These are phyloP conservation scores for Tremella yokohamensis DNA, from an alignment of 768 basidiomycete genomes.

Conservation along the genomic window DNA sequence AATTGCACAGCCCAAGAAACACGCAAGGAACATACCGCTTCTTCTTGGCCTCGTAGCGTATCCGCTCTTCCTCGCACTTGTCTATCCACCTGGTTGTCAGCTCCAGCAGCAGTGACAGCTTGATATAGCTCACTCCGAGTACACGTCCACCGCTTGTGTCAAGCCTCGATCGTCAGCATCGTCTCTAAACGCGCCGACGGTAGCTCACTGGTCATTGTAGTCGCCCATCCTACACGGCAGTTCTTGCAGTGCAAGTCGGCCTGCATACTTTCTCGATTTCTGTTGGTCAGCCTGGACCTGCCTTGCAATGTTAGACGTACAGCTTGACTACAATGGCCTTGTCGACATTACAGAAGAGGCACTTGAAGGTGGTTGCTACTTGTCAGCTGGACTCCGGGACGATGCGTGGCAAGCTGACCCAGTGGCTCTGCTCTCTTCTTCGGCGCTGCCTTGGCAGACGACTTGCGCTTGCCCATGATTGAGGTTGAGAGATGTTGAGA, in stretches of 20 bases:
- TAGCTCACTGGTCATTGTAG: too few species aligned
- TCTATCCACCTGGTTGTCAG: conserved; percentile 43
- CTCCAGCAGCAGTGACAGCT: conserved; percentile 58
- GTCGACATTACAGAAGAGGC: conserved; percentile 46
- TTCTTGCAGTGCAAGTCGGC: conserved; percentile 67
- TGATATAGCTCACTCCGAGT: conserved; percentile 65
- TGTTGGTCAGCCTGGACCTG: conserved; percentile 72
- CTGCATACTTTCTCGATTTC: conserved; percentile 62
- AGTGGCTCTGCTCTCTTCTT: conserved; percentile 25
- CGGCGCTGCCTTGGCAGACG: conserved; percentile 38
- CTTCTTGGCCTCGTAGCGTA: conserved; percentile 29
- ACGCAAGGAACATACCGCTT: conserved; percentile 27
- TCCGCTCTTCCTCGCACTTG: conserved; percentile 43
- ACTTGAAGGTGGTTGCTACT: conserved; percentile 47
- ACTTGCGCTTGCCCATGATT: conserved; percentile 49
- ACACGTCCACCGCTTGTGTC: conserved; percentile 52
- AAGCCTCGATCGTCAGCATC: conserved; percentile 13
- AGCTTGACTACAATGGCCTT: conserved; percentile 41
- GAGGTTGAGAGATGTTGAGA: not conserved
- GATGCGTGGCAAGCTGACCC: not conserved
- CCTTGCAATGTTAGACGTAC: conserved; percentile 14
- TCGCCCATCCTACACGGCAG: conserved; percentile 51
- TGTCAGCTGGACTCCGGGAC: not conserved
- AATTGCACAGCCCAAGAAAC: not conserved
- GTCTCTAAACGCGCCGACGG: too few species aligned